phyloP scores from a whole-genome alignment of 805 yeast genomes.

The Metschnikowia corniflorae region DNA sequence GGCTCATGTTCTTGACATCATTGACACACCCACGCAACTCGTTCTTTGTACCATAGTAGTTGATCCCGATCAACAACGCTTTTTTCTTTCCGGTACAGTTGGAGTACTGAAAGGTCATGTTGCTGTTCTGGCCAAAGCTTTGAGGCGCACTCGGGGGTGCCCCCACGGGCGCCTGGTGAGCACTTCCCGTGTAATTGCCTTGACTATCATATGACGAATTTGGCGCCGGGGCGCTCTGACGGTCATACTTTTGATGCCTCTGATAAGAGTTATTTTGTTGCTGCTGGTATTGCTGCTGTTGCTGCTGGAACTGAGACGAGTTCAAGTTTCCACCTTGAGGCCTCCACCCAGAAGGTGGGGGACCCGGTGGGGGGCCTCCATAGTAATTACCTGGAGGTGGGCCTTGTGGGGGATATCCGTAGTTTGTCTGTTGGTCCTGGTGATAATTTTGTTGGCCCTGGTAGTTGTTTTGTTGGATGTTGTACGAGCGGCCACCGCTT shows the following conservation, averaged over 20 bases:
- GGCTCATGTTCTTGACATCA: slow-evolving; percentile 57
- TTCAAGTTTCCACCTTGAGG: slow-evolving; percentile 16
- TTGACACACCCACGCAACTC: slow-evolving; percentile 76
- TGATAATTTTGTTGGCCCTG: slow-evolving; percentile 5
- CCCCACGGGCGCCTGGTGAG: slow-evolving; percentile 3
- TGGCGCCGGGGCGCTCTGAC: slow-evolving; percentile 18
- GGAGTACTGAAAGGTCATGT: slow-evolving; percentile 52
- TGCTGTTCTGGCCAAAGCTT: slow-evolving; percentile 32
- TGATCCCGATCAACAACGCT: slow-evolving; percentile 75
- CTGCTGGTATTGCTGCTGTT: slow-evolving; percentile 17
- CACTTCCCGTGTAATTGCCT: slow-evolving; percentile 15
- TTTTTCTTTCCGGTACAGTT: slow-evolving; percentile 69
- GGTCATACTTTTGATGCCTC: slow-evolving; percentile 9
- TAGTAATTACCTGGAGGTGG: slow-evolving; percentile 19
- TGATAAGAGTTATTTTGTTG: slow-evolving; percentile 13
- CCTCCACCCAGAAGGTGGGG: slow-evolving; percentile 21
- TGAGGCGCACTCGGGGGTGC: slow-evolving; percentile 33
- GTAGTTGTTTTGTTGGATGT: slow-evolving; percentile 1
- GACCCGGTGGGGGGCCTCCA: slow-evolving; percentile 11
- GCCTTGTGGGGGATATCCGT: slow-evolving; percentile 7
- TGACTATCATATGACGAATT: slow-evolving; percentile 16
- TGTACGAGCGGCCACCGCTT: slow-evolving; percentile 19
- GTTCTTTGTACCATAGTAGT: slow-evolving; percentile 63
- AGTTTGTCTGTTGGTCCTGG: slow-evolving; percentile 7
- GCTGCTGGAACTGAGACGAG: slow-evolving; percentile 18